Evolutionary conservation across 345 rosid species (phyloP).

Genomic region (Clausena lansium): DNA sequence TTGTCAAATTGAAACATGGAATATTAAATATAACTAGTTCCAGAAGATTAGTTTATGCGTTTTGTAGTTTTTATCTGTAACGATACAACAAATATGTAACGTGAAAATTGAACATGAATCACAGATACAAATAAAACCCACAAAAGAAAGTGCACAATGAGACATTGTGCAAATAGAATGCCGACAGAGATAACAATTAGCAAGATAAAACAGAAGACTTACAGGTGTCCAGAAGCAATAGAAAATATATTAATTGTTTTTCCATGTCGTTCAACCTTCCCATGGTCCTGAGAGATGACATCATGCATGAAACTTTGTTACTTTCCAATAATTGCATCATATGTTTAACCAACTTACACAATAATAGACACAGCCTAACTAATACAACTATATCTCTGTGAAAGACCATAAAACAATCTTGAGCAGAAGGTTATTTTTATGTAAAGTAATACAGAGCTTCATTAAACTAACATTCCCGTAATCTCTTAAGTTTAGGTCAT

Average conservation of each 20-base stretch:
- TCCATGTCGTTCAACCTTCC: slow-evolving; percentile 74
- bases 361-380: not conserved
- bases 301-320: slow-evolving; percentile 10
- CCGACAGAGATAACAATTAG: slow-evolving; percentile 4
- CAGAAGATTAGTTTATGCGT: not conserved
- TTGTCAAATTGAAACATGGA: not conserved
- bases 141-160: not conserved
- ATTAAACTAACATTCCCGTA: not conserved
- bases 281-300: slow-evolving; percentile 47
- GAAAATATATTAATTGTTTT: slow-evolving; percentile 86
- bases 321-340: slow-evolving; percentile 5
- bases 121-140: not conserved
- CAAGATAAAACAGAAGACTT: slow-evolving; percentile 36
- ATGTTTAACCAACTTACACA: not conserved
- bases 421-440: not conserved
- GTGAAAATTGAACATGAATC: not conserved
- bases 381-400: not conserved
- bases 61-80: not conserved
- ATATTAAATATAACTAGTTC: not conserved
- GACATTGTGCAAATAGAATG: not conserved
- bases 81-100: not conserved
- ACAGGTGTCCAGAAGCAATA: slow-evolving; percentile 98
- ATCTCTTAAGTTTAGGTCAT: not conserved
- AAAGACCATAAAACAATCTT: not conserved
- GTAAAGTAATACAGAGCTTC: not conserved